phyloP scores from a whole-genome alignment of 148 eudicot genomes.

The Rheum nobile region DNA sequence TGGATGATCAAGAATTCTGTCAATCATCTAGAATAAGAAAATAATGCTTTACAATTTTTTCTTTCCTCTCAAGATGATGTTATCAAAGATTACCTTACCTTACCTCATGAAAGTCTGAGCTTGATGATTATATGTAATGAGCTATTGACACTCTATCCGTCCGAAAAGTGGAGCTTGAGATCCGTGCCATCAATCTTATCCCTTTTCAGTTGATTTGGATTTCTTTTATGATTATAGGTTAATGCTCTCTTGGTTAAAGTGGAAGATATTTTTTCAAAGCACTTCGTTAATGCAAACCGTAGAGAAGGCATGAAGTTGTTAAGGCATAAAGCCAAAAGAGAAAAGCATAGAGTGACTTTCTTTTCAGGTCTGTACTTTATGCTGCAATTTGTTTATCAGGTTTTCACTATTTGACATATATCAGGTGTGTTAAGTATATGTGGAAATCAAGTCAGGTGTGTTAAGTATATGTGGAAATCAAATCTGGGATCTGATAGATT shows the following conservation, averaged over 20 bases:
- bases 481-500: too few species aligned
- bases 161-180: too few species aligned
- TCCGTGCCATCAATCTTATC: background rate
- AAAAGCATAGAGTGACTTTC: constrained; percentile 58
- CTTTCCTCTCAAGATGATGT: background rate
- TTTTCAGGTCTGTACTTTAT: constrained; percentile 29
- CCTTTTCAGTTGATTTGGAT: background rate
- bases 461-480: background rate
- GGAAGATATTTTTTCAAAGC: constrained; percentile 50
- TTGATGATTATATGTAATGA: too few species aligned
- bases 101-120: too few species aligned
- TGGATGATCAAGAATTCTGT: background rate
- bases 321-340: constrained; percentile 44
- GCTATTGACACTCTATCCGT: too few species aligned
- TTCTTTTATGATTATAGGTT: constrained; percentile 22
- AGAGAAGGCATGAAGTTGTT: constrained; percentile 65
- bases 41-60: background rate
- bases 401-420: background rate
- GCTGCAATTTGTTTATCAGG: background rate
- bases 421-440: background rate
- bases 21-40: background rate
- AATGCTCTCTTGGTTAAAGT: constrained; percentile 47
- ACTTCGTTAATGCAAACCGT: constrained; percentile 58
- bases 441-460: background rate
- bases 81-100: background rate